Conservation (phyloP, 176 grass and related monocot species). For the Phragmites australis region DNA sequence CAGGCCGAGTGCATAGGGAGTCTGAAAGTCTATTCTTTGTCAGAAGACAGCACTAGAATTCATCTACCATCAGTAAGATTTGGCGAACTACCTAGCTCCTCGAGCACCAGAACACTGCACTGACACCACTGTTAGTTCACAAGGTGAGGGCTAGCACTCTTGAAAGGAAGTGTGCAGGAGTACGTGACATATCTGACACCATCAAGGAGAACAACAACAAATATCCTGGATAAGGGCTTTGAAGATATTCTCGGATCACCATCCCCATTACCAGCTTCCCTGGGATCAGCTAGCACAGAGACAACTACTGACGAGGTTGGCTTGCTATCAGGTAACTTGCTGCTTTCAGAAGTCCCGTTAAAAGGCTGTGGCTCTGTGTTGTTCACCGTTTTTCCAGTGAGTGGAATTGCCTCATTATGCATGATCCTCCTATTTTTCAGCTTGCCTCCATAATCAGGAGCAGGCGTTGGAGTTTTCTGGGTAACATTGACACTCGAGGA, state of each 20-base stretch:
- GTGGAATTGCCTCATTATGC: conserved; percentile 73
- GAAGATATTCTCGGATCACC: conserved; percentile 67
- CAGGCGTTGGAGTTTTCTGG: conserved; percentile 45
- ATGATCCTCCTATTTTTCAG: conserved; percentile 82
- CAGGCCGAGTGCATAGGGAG: conserved; percentile 35
- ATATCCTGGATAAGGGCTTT: conserved; percentile 76
- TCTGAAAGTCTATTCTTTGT: conserved; percentile 38
- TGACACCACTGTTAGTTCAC: conserved; percentile 52
- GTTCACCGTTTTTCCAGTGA: conserved; percentile 66
- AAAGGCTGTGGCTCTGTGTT: conserved; percentile 55
- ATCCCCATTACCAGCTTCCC: conserved; percentile 77
- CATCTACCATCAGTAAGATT: conserved; percentile 27
- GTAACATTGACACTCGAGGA: conserved; percentile 58
- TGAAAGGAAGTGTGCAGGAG: conserved; percentile 96
- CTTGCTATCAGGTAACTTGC: conserved; percentile 63
- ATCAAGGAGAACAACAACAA: conserved; percentile 91
- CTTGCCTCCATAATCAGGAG: conserved; percentile 47
- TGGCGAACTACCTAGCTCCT: neutral
- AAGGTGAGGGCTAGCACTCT: conserved; percentile 64
- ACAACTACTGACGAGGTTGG: conserved; percentile 72
- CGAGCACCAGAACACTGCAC: neutral
- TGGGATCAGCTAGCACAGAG: conserved; percentile 92
- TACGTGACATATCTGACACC: conserved; percentile 96
- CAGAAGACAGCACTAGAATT: conserved; percentile 31
- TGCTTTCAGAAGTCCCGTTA: conserved; percentile 67